These are phyloP conservation scores for Ephemerocybe angulata DNA, from an alignment of 768 basidiomycete species.

Conservation along the genomic window DNA sequence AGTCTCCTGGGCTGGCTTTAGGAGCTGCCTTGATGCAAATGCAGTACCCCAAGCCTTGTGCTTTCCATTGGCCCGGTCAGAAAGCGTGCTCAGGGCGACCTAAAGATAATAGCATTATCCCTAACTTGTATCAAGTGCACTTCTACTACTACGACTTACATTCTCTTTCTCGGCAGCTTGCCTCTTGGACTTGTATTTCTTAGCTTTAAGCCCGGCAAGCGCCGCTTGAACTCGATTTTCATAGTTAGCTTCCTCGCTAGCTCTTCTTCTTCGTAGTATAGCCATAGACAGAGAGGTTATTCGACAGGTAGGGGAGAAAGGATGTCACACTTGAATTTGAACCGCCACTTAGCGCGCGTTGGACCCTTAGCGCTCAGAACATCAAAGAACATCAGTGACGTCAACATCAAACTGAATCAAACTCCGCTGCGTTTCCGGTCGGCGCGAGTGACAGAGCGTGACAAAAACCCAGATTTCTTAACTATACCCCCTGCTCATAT, in stretches of 20 bases:
- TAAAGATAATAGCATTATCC: background rate
- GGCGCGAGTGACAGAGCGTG: background rate
- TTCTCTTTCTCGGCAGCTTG: background rate
- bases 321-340: background rate
- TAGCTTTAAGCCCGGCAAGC: background rate
- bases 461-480: background rate
- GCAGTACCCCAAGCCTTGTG: background rate
- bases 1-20: constrained; percentile 2
- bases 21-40: background rate
- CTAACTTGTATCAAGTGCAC: background rate
- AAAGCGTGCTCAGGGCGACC: background rate
- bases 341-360: background rate
- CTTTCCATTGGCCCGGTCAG: background rate
- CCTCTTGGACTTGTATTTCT: background rate
- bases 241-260: background rate
- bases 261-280: background rate
- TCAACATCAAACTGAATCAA: background rate
- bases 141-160: background rate
- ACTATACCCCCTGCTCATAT: background rate
- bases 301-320: background rate
- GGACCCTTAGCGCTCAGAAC: background rate
- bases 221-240: background rate
- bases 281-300: background rate
- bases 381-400: background rate
- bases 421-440: background rate